A percentile compares a stretch with the other conserved stretches of the same genome.
These are phyloP conservation scores for Zymoseptoria brevis DNA, from an alignment of 2,329 filamentous ascomycete species.

Conservation along the genomic window DNA sequence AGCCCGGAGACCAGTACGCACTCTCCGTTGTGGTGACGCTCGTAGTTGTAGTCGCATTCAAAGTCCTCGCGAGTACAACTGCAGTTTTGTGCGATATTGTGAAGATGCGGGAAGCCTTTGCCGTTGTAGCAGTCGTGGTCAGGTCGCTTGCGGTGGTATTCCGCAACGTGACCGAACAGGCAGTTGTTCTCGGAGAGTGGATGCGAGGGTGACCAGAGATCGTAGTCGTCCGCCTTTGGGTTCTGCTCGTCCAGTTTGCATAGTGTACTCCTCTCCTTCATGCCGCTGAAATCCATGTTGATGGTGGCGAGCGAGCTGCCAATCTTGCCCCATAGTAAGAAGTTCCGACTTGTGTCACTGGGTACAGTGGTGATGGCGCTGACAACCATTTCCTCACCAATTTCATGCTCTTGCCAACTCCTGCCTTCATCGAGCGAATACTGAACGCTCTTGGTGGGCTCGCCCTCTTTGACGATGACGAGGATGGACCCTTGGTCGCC, in stretches of 20 bases:
- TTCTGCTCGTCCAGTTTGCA: conserved; percentile 61
- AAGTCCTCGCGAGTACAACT: conserved; percentile 77
- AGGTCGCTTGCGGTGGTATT: conserved; percentile 86
- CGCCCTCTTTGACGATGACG: conserved; percentile 69
- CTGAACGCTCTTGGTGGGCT: conserved; percentile 58
- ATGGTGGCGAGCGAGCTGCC: conserved; percentile 58
- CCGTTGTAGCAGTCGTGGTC: conserved; percentile 75
- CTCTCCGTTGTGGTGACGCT: conserved; percentile 66
- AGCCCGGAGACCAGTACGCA: conserved; percentile 72
- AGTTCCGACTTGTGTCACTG: conserved; percentile 82
- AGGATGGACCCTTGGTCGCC: conserved; percentile 92
- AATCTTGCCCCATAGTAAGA: conserved; percentile 75
- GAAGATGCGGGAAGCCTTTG: conserved; percentile 52
- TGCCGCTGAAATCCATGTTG: conserved; percentile 80
- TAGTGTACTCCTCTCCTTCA: conserved; percentile 55
- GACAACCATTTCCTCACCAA: conserved; percentile 64
- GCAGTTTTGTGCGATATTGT: conserved; percentile 67
- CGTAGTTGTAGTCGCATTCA: conserved; percentile 95
- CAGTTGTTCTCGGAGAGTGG: conserved; percentile 71
- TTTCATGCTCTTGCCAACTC: conserved; percentile 69
- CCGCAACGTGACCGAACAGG: conserved; percentile 82
- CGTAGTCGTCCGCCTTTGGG: conserved; percentile 56
- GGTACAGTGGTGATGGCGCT: conserved; percentile 79
- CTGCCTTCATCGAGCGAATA: conserved; percentile 77
- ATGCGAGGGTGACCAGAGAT: conserved; percentile 80